A percentile compares a stretch with the other conserved stretches of the same genome.
Conservation (phyloP, 306 rosid species). For the Begonia masoniana region DNA sequence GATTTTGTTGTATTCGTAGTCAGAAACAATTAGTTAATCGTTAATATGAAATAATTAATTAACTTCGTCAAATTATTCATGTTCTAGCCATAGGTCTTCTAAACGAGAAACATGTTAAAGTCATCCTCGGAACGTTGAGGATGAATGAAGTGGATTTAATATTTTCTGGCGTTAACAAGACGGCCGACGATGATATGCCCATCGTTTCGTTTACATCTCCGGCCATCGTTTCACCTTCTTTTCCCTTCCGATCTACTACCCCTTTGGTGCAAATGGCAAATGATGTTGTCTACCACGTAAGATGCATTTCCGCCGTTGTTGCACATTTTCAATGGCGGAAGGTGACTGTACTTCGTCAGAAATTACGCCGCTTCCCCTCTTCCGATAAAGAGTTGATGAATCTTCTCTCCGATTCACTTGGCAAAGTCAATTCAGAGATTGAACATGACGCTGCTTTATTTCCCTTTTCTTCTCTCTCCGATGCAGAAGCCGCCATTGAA, state of each 20-base stretch:
- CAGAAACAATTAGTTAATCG: neutral
- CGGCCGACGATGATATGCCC: constrained; percentile 13
- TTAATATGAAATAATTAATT: neutral
- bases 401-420: constrained; percentile 34
- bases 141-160: constrained; percentile 23
- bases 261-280: constrained; percentile 32
- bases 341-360: constrained; percentile 33
- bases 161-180: constrained; percentile 11
- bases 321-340: constrained; percentile 34
- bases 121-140: constrained; percentile 33
- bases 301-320: constrained; percentile 43
- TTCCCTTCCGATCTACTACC: constrained; percentile 13
- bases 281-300: constrained; percentile 18
- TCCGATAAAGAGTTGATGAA: constrained; percentile 9
- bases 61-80: neutral
- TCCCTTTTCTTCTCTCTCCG: constrained; percentile 19
- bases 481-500: constrained; percentile 19
- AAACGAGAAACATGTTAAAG: constrained; percentile 18
- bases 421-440: constrained; percentile 24
- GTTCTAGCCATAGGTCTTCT: constrained; percentile 23
- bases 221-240: constrained; percentile 4
- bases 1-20: neutral
- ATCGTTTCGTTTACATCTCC: constrained; percentile 33
- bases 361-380: constrained; percentile 10
- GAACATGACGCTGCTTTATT: constrained; percentile 24